These are phyloP conservation scores for Pythium myriotylum DNA, from an alignment of 352 stramenopile genomes.

Conservation along the genomic window DNA sequence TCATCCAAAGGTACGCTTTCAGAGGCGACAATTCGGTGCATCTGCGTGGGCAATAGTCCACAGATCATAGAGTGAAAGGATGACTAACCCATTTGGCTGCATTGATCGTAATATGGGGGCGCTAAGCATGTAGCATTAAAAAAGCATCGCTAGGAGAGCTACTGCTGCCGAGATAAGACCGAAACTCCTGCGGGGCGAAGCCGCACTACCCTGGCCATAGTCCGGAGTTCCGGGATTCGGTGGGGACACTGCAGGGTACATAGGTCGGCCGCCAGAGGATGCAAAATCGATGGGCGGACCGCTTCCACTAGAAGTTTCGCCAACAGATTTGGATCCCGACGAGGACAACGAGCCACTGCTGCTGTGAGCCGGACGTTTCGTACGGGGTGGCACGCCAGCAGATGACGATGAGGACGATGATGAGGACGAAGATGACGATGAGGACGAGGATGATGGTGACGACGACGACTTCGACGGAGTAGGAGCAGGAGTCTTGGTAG, in stretches of 20 bases:
- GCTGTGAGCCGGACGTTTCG: neutral
- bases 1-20: no score
- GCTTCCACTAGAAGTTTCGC: neutral
- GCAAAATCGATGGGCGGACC: constrained; percentile 2
- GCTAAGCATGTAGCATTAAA: no score
- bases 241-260: neutral
- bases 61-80: no score
- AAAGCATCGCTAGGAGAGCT: neutral
- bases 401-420: neutral
- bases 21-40: no score
- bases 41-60: no score
- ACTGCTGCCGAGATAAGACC: neutral
- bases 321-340: neutral
- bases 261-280: neutral
- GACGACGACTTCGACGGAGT: neutral
- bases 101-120: no score
- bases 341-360: constrained; percentile 1
- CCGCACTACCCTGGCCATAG: neutral
- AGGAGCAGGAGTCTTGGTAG: constrained; percentile 10
- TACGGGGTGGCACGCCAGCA: neutral
- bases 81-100: no score
- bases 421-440: neutral
- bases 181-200: neutral
- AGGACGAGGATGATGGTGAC: neutral
- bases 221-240: neutral